phyloP scores from a whole-genome alignment of 306 rosid genomes.

The Boehmeria nivea region DNA sequence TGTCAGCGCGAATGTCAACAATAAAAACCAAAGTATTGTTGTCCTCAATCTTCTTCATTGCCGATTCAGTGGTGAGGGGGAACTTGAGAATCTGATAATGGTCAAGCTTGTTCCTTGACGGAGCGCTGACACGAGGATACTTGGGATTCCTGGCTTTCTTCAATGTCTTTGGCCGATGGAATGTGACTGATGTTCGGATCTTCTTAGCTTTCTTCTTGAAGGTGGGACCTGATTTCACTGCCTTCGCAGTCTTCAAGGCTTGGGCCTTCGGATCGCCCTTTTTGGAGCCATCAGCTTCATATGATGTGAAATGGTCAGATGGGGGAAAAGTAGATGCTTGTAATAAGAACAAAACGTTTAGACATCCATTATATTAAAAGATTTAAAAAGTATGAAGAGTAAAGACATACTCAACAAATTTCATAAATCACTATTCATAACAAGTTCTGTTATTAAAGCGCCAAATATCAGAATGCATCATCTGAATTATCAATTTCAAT shows the following conservation, averaged over 20 bases:
- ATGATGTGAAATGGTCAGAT: neutral
- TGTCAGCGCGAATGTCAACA: slow-evolving; percentile 81
- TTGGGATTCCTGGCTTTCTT: slow-evolving; percentile 66
- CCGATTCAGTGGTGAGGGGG: slow-evolving; percentile 86
- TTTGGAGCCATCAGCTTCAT: slow-evolving; percentile 40
- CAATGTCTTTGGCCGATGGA: slow-evolving; percentile 62
- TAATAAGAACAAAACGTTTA: too few species aligned
- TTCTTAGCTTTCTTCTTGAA: slow-evolving; percentile 26
- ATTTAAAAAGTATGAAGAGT: too few species aligned
- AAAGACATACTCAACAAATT: too few species aligned
- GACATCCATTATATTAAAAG: too few species aligned
- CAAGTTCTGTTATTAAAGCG: too few species aligned
- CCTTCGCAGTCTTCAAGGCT: slow-evolving; percentile 37
- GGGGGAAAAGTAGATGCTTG: too few species aligned
- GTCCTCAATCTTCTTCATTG: slow-evolving; percentile 88
- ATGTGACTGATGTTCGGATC: slow-evolving; percentile 33
- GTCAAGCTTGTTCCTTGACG: slow-evolving; percentile 80
- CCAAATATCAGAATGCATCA: too few species aligned
- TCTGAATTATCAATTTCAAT: too few species aligned
- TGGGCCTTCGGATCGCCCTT: slow-evolving; percentile 30
- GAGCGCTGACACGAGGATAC: slow-evolving; percentile 81
- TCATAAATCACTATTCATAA: too few species aligned
- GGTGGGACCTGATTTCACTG: slow-evolving; percentile 29
- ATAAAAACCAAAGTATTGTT: slow-evolving; percentile 83
- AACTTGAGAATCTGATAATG: slow-evolving; percentile 67